Base-by-base conservation (phyloP, 345 rosid species). In the Rubroshorea leprosula region DNA sequence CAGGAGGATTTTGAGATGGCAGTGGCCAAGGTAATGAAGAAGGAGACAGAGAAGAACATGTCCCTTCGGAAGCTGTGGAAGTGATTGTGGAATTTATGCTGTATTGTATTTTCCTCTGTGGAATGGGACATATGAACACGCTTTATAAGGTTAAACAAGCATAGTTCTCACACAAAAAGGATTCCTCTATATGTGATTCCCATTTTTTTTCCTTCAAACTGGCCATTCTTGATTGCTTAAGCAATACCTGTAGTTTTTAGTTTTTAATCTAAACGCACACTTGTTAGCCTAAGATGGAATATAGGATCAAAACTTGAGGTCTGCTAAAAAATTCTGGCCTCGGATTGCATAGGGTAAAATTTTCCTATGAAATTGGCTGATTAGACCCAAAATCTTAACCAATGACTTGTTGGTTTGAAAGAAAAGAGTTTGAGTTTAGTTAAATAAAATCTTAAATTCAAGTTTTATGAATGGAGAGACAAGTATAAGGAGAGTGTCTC, bases 1-100 rank as follows among this genome's bases (percentile, higher is more conserved):
- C 99, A 94, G 50, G 99, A 94, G 74, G 99, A 94, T 72, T 94
- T 94, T 22, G 99, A 93, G 84, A 93, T 93, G 97, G 97, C 97
- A 0, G 97, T 93, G 35, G 99, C 95, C 0, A 94, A 94, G 87
- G 99, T 94, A 9, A 94, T 94, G 99, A 94, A 94, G 87, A 94
- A 94, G 82, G 99, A 94, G 62, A 90, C 95, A 0, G 97, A 94
- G 82, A 94, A 94, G 82, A 94, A 90, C 77, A 90, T 94, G 99
- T 94, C 99, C 2, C 55, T 94, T 68, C 81, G 96, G 67, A 94
- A 94, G 82, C 83, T 94, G 14, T 94, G 97, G 99, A 94, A 94
- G 81, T 94, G 79, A 71, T 49, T 31, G 17, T 48, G 55, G 50
- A 12, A 23, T 26, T 39, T 38, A 20, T 58, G 53, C 23, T 25